These are phyloP conservation scores for Silene uniflora DNA, from an alignment of 148 eudicot species.

Conservation along the genomic window DNA sequence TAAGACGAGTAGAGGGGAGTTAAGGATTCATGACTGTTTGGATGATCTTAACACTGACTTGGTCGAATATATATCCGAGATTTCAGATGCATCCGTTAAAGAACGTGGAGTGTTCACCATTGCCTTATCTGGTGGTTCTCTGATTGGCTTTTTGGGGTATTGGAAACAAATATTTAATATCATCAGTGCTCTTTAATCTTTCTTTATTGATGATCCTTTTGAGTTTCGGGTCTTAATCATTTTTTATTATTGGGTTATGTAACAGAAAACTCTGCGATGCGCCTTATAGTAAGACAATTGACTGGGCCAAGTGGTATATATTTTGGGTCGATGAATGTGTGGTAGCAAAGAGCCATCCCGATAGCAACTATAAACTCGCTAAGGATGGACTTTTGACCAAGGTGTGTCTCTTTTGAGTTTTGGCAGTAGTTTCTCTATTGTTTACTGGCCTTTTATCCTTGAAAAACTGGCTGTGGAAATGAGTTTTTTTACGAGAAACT, in stretches of 20 bases:
- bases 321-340: constrained; percentile 93
- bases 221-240: not conserved
- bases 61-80: constrained; percentile 75
- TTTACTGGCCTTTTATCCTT: no score
- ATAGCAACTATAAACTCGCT: constrained; percentile 85
- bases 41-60: constrained; percentile 78
- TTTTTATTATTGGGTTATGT: constrained; percentile 11
- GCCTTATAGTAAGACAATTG: constrained; percentile 81
- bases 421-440: no score
- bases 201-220: not conserved
- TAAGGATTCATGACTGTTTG: constrained; percentile 68
- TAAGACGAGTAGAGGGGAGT: constrained; percentile 60
- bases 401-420: constrained; percentile 37
- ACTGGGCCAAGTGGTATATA: constrained; percentile 88
- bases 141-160: constrained; percentile 74
- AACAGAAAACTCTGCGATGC: constrained; percentile 75
- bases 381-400: constrained; percentile 74
- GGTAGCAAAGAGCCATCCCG: constrained; percentile 70
- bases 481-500: not conserved
- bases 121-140: constrained; percentile 92
- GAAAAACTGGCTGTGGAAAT: not conserved
- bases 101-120: constrained; percentile 78
- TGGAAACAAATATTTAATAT: not conserved
- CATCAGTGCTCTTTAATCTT: not conserved
- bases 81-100: constrained; percentile 77